Conservation (phyloP, 1,284 basidiomycete genomes). For the Leccinum solheimii region DNA sequence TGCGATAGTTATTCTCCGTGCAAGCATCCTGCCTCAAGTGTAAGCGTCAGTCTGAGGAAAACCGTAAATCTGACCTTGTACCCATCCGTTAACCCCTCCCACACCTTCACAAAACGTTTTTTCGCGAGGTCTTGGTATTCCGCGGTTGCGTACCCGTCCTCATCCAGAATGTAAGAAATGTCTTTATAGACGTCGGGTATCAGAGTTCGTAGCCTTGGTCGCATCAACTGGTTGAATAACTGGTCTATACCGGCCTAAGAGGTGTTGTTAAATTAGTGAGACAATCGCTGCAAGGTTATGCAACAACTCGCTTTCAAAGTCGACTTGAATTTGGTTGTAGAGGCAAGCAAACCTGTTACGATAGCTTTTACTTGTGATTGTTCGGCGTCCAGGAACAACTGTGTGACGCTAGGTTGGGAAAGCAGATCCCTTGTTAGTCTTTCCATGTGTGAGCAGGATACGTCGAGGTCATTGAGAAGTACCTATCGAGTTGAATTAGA, state of each 20-base stretch:
- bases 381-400: conserved; percentile 71
- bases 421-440: conserved; percentile 72
- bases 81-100: conserved; percentile 82
- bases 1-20: conserved; percentile 84
- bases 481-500: conserved; percentile 51
- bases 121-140: conserved; percentile 85
- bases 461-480: conserved; percentile 85
- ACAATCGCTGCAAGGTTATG: not conserved
- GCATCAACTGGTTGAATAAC: conserved; percentile 89
- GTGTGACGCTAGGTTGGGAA: conserved; percentile 56
- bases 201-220: conserved; percentile 81
- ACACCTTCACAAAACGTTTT: conserved; percentile 85
- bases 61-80: conserved; percentile 63
- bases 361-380: conserved; percentile 47
- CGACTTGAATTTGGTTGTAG: conserved; percentile 67
- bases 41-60: conserved; percentile 5
- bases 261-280: conserved; percentile 5
- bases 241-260: conserved; percentile 84
- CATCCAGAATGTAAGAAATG: conserved; percentile 85
- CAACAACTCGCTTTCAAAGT: conserved; percentile 60
- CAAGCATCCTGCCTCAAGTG: conserved; percentile 63
- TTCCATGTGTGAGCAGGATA: conserved; percentile 85
- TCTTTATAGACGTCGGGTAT: conserved; percentile 90
- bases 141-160: conserved; percentile 79
- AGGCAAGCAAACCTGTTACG: conserved; percentile 50